A percentile compares a stretch with the other conserved stretches of the same genome.
Evolutionary conservation across 2,329 filamentous ascomycete species (phyloP).

Genomic region (Botrytis deweyae): DNA sequence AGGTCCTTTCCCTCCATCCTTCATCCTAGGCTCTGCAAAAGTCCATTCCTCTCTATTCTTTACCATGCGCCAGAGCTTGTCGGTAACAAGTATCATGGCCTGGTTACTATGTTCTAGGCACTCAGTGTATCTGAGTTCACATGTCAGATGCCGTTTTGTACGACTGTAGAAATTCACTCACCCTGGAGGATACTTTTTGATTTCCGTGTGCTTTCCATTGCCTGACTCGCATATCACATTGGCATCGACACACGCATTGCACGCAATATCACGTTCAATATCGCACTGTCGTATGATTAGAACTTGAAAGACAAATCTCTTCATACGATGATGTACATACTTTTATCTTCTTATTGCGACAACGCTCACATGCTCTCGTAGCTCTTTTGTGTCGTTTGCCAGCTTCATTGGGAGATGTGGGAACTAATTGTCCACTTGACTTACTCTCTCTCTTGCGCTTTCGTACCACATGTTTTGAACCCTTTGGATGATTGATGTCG

Average conservation of each 20-base stretch:
- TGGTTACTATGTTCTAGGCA: slow-evolving; percentile 2
- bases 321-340: background rate
- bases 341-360: slow-evolving; percentile 19
- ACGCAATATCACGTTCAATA: slow-evolving; percentile 5
- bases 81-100: slow-evolving; percentile 9
- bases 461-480: background rate
- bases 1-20: slow-evolving; percentile 12
- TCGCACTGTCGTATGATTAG: slow-evolving; percentile 12
- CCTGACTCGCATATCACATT: slow-evolving; percentile 10
- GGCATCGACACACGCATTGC: slow-evolving; percentile 17
- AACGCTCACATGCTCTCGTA: slow-evolving; percentile 16
- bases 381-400: slow-evolving; percentile 7
- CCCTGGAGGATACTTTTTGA: slow-evolving; percentile 14
- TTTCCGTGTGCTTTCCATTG: slow-evolving; percentile 12
- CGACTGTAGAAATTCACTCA: background rate
- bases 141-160: background rate
- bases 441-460: slow-evolving; percentile 13
- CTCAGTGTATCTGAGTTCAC: slow-evolving; percentile 5
- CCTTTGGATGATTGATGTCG: background rate
- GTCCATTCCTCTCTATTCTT: slow-evolving; percentile 11
- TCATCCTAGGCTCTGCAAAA: slow-evolving; percentile 9
- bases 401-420: background rate
- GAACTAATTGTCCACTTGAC: background rate
- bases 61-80: slow-evolving; percentile 9
- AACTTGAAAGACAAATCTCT: background rate